Base-by-base conservation (phyloP, 371 early-diverging fungal species). In the Rhizomucor pusillus region DNA sequence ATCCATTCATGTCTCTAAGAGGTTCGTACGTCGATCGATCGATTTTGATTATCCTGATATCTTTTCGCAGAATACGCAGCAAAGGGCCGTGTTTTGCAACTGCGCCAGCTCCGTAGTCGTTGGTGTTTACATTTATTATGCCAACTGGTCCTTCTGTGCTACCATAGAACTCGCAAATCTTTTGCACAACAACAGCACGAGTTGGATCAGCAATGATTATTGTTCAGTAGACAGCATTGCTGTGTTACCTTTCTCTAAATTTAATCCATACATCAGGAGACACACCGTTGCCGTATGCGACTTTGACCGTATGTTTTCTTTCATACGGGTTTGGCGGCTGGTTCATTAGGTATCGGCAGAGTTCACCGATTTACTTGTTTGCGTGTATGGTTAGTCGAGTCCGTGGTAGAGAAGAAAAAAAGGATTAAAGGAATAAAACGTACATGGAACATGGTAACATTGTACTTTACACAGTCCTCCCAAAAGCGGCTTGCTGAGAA, bases 251-350 rank as follows among this genome's bases (percentile, higher is more conserved):
- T 12, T 76, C 65, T 44, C 71, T 71, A 63, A 89, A 75, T 3
- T 59, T 56, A 14, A 53, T 62, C 88, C 88, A 89, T 10, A 87
- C 75, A 45, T 89, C 90, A 14, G 80, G 73, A 1, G 83, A 66
- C 65, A 89, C 77, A 5, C 90, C 90, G 57, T 89, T 89, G 23
- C 90, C 90, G 46, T 82, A 79, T 10, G 75, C 77, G 24, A 81
- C 50, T 4, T 82, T 70, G 23, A 85, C 59, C 7, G 58, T 47
- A 47, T 82, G 75, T 12, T 67, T 53, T 29, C 65, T 65, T 43
- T 88, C 88, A 18, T 56, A 43, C 3, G 82, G 74, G 6, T 68
- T 61, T 2, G 67, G 61, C 0, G 84, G 81, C 3, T 63, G 61
- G 45, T 69, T 66, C 33, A 82, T 57, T 35, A 89, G 67, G 56